Evolutionary conservation across 1,284 basidiomycete genomes (phyloP).

Genomic region (Moesziomyces antarcticus): DNA sequence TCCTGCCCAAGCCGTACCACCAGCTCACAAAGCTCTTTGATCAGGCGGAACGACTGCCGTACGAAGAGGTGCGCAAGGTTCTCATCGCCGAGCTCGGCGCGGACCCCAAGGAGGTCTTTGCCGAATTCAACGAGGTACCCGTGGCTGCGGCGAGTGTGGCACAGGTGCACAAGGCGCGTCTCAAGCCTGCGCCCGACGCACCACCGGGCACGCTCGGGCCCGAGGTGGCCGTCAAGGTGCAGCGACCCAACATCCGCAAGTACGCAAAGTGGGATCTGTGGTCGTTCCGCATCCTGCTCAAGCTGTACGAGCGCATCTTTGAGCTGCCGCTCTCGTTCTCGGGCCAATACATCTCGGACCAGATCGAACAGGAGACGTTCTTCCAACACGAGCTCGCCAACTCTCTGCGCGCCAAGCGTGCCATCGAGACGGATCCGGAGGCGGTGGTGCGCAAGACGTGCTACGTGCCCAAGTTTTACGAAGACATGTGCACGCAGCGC

Average conservation of each 20-base stretch:
- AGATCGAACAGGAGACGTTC: constrained; percentile 59
- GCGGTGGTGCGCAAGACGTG: constrained; percentile 49
- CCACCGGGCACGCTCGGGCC: constrained; percentile 26
- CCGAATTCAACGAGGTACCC: constrained; percentile 48
- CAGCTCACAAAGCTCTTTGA: constrained; percentile 60
- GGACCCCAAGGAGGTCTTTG: constrained; percentile 49
- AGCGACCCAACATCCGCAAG: constrained; percentile 56
- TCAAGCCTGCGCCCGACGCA: constrained; percentile 24
- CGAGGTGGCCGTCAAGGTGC: constrained; percentile 62
- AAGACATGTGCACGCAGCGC: constrained; percentile 47
- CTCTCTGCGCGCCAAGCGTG: constrained; percentile 41
- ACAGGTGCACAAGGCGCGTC: constrained; percentile 56
- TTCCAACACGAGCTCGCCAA: constrained; percentile 54
- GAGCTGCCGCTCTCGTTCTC: constrained; percentile 55
- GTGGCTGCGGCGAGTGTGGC: constrained; percentile 60
- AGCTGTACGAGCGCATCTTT: constrained; percentile 58
- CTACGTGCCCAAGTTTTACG: constrained; percentile 54
- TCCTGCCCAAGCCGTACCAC: constrained; percentile 61
- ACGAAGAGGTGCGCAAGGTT: constrained; percentile 48
- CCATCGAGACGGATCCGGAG: constrained; percentile 50
- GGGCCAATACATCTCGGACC: constrained; percentile 60
- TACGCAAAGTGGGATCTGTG: constrained; percentile 61
- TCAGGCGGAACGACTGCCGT: constrained; percentile 54
- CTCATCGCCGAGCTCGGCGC: constrained; percentile 51
- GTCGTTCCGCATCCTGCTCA: constrained; percentile 54